phyloP scores from a whole-genome alignment of 1,139 yeast genomes.

The Pichia sp. region DNA sequence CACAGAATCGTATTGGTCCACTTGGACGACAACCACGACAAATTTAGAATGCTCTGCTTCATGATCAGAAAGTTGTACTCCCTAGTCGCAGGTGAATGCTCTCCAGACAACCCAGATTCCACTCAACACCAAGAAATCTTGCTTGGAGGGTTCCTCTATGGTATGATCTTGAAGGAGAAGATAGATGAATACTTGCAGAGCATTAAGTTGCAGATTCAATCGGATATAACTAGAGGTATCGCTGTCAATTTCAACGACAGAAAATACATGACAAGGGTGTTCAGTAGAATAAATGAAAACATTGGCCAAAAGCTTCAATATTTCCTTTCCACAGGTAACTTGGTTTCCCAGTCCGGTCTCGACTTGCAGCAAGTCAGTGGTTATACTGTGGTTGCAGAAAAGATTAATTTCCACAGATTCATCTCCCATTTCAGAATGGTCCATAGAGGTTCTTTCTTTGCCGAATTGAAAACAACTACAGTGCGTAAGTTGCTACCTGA shows the following conservation, averaged over 20 bases:
- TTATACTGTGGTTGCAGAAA: constrained; percentile 97
- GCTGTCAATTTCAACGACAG: constrained; percentile 82
- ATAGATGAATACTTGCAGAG: constrained; percentile 84
- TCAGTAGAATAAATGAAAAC: constrained; percentile 79
- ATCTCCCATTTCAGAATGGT: constrained; percentile 98
- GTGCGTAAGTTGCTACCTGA: constrained; percentile 96
- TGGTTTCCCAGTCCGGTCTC: constrained; percentile 93
- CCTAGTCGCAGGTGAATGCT: constrained; percentile 92
- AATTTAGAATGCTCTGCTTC: constrained; percentile 79
- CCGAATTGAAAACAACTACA: constrained; percentile 94
- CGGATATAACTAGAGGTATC: constrained; percentile 76
- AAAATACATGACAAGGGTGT: constrained; percentile 76
- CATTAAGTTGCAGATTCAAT: constrained; percentile 67
- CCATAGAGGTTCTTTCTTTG: constrained; percentile 98
- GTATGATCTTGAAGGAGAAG: constrained; percentile 95
- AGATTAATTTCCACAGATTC: constrained; percentile 94
- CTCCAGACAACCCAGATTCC: constrained; percentile 98
- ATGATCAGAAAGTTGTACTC: constrained; percentile 95
- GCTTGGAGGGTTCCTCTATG: constrained; percentile 92
- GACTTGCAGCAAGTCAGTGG: constrained; percentile 98
- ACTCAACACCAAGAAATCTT: constrained; percentile 97
- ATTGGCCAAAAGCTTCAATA: constrained; percentile 93
- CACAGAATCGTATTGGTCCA: constrained; percentile 86
- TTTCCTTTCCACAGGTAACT: constrained; percentile 93
- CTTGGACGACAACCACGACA: constrained; percentile 65